These are phyloP conservation scores for Debaryomyces coudertii DNA, from an alignment of 1,139 yeast genomes.

Conservation along the genomic window DNA sequence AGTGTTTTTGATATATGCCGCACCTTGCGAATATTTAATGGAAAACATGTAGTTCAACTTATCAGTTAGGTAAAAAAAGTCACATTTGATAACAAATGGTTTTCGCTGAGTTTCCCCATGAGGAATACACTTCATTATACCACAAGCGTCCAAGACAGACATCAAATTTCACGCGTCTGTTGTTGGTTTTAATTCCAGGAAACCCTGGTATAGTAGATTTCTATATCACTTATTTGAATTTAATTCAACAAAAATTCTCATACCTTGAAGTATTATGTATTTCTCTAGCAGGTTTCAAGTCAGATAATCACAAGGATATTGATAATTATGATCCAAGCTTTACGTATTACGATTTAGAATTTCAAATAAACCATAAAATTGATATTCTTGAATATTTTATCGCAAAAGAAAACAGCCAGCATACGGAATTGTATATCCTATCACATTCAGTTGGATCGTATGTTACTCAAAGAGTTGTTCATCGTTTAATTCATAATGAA, in stretches of 20 bases:
- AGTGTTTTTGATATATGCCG: too few relatives aligned
- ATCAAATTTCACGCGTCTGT: constrained; percentile 11
- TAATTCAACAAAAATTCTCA: constrained; percentile 48
- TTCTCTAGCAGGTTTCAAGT: constrained; percentile 57
- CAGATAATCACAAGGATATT: constrained; percentile 23
- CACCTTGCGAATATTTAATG: too few relatives aligned
- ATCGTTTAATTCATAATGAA: constrained; percentile 24
- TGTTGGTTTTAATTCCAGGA: constrained; percentile 64
- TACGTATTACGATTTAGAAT: constrained; percentile 41
- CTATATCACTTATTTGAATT: constrained; percentile 52
- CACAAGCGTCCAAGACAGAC: constrained; percentile 21
- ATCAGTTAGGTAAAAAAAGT: neutral
- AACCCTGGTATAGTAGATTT: constrained; percentile 69
- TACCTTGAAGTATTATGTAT: constrained; percentile 52
- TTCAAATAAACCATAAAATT: constrained; percentile 56
- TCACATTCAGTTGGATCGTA: constrained; percentile 70
- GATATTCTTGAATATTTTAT: constrained; percentile 39
- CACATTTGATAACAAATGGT: neutral
- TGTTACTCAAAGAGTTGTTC: constrained; percentile 54
- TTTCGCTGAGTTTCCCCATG: neutral
- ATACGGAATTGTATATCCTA: constrained; percentile 46
- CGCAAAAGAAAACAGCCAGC: constrained; percentile 16
- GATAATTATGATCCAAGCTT: constrained; percentile 15
- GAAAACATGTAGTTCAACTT: too few relatives aligned
- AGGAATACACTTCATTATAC: constrained; percentile 27